These are phyloP conservation scores for Sugiyamaella sp. DNA, from an alignment of 1,139 yeast genomes.

Conservation along the genomic window DNA sequence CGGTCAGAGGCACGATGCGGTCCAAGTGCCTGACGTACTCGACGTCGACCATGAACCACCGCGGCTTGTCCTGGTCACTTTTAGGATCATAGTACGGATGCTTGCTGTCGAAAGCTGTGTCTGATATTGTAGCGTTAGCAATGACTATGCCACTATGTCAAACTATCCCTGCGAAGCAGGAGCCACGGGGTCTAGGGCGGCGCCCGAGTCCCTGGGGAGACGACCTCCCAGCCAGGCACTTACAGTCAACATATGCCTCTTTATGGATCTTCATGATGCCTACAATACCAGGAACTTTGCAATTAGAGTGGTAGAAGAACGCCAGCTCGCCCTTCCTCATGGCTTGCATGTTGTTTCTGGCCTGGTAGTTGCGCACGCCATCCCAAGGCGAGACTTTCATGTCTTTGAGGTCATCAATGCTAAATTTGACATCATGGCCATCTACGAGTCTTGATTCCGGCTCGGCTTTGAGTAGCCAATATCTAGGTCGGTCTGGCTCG, in stretches of 20 bases:
- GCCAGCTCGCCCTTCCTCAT: conserved; percentile 52
- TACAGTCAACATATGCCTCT: conserved; percentile 48
- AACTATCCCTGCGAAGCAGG: not conserved
- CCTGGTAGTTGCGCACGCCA: conserved; percentile 60
- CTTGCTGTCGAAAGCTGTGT: conserved; percentile 45
- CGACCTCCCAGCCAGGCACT: too few relatives aligned
- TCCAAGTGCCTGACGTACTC: conserved; percentile 47
- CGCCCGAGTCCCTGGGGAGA: too few relatives aligned
- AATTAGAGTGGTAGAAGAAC: conserved; percentile 57
- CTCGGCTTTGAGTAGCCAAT: conserved; percentile 59
- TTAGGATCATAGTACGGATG: conserved; percentile 54
- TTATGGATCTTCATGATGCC: conserved; percentile 49
- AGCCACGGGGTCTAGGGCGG: too few relatives aligned
- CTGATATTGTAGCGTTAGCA: conserved; percentile 16
- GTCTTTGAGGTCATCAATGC: conserved; percentile 48
- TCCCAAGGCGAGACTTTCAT: conserved; percentile 53
- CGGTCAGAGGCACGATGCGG: conserved; percentile 47
- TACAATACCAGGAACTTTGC: conserved; percentile 56
- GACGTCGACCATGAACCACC: conserved; percentile 60
- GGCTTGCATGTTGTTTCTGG: conserved; percentile 51
- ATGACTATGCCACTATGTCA: not conserved
- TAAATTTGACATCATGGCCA: conserved; percentile 53
- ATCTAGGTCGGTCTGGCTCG: conserved; percentile 25
- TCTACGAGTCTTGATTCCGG: conserved; percentile 53
- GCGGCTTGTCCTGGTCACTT: conserved; percentile 46